Evolutionary conservation across 2,329 filamentous ascomycete genomes (phyloP).

Genomic region (Macroventuria anomochaeta): DNA sequence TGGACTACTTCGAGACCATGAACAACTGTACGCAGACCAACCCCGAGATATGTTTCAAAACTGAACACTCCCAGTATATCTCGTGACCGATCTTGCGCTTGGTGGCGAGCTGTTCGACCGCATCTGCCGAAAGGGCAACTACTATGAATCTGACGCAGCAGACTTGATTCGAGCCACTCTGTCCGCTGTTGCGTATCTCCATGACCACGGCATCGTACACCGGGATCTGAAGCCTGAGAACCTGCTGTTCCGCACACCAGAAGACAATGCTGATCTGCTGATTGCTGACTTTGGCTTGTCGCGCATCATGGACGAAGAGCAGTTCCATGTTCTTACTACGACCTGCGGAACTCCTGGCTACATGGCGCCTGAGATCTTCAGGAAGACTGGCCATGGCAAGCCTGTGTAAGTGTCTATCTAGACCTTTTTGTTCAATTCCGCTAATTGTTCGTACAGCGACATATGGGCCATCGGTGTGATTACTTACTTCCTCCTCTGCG

Average conservation of each 20-base stretch:
- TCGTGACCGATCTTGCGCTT: slow-evolving; percentile 94
- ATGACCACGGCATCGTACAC: slow-evolving; percentile 98
- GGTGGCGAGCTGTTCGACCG: slow-evolving; percentile 97
- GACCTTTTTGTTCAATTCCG: not conserved
- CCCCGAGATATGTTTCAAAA: not conserved
- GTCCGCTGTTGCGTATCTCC: slow-evolving; percentile 96
- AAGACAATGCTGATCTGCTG: slow-evolving; percentile 95
- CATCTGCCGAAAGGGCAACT: slow-evolving; percentile 97
- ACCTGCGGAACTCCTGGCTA: slow-evolving; percentile 98
- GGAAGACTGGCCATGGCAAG: slow-evolving; percentile 97
- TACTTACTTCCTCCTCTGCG: slow-evolving; percentile 96
- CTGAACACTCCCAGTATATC: slow-evolving; percentile 68
- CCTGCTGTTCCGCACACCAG: slow-evolving; percentile 91
- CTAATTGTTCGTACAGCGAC: slow-evolving; percentile 61
- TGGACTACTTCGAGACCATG: slow-evolving; percentile 99
- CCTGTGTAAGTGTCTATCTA: slow-evolving; percentile 68
- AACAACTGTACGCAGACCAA: slow-evolving; percentile 75
- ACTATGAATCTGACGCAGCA: slow-evolving; percentile 96
- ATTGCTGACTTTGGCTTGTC: slow-evolving; percentile 97
- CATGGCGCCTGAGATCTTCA: slow-evolving; percentile 99
- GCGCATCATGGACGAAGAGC: slow-evolving; percentile 98
- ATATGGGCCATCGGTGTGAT: slow-evolving; percentile 99
- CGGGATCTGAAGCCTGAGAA: slow-evolving; percentile 98
- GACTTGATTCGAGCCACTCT: slow-evolving; percentile 93
- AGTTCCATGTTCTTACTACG: slow-evolving; percentile 96